Base-by-base conservation (phyloP, 2,329 filamentous ascomycete genomes). In the Xylariaceae sp. region DNA sequence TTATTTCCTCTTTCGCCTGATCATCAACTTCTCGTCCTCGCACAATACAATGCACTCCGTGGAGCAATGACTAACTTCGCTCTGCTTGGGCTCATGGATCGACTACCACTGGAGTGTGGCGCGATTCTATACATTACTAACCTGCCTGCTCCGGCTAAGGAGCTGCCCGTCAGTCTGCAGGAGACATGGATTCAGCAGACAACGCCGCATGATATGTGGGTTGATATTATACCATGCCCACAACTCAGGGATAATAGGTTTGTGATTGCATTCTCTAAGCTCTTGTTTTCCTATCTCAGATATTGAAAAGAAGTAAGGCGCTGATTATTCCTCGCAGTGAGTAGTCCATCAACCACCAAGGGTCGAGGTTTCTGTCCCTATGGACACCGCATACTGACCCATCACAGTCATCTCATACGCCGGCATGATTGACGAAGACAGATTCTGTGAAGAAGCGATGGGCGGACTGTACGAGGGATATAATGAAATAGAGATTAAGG, bases 381-480 rank as follows among this genome's bases (percentile, higher is more conserved):
- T 7, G 22, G 22, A 28, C 22, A 28, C 22, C 22, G 7, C 7
- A 28, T 28, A 28, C 22, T 28, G 7, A 28, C 22, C 7, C 22
- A 28, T 7, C 34, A 38, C 13, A 38, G 34, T 70, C 5, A 53
- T 68, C 5, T 36, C 56, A 2, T 55, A 60, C 14, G 31, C n/a
- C 2, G 60, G 50, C 9, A 42, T 45, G 7, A 55, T 62, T 19
- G 60, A 64, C 43, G 59, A 60, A 16, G 66, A 68, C 39, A 66
- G 65, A 7, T 50, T 69, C 31, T 70, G 67, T 39, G 41, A 48
- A 12, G 67, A 69, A 45, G 45, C 65, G 14, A 44, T 61, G 31
- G 66, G 65, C 12, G 65, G 64, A 0, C 48, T 68, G 4, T 67
- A 61, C 47, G 64, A 66, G 47, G 66, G 61, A 7, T 63, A 61